Evolutionary conservation across 768 basidiomycete species (phyloP).

Genomic region (Exidia glandulosa): DNA sequence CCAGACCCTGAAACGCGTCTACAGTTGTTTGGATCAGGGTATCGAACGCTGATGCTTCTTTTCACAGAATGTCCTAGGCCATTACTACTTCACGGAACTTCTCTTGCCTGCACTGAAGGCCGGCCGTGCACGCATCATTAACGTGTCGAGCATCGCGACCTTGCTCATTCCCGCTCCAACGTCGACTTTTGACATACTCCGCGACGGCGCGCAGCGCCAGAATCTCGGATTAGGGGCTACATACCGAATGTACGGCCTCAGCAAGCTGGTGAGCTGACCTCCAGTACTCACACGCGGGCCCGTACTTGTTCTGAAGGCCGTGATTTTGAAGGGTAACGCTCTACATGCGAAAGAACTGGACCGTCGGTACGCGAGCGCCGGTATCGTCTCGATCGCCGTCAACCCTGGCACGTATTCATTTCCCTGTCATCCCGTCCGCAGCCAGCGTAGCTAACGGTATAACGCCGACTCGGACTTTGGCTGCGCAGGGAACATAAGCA

Average conservation of each 20-base stretch:
- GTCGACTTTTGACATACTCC: slow-evolving; percentile 33
- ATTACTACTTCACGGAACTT: slow-evolving; percentile 19
- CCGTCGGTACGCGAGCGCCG: slow-evolving; percentile 30
- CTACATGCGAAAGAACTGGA: slow-evolving; percentile 37
- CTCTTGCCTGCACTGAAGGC: slow-evolving; percentile 28
- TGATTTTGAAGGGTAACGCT: slow-evolving; percentile 25
- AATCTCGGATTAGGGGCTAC: slow-evolving; percentile 7
- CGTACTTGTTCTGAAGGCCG: background rate
- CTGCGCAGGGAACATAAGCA: slow-evolving; percentile 17
- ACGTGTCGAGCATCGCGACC: slow-evolving; percentile 33
- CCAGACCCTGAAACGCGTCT: no score
- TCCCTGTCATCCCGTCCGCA: background rate
- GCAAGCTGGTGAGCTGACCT: slow-evolving; percentile 37
- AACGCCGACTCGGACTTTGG: no score
- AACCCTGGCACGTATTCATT: background rate
- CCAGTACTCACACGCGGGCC: background rate
- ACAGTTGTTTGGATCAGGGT: background rate
- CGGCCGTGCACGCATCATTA: slow-evolving; percentile 28
- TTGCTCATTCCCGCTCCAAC: slow-evolving; percentile 20
- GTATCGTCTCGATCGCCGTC: slow-evolving; percentile 32
- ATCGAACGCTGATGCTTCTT: no score
- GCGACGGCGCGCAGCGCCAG: slow-evolving; percentile 22
- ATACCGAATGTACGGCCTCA: slow-evolving; percentile 10
- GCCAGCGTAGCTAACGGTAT: no score
- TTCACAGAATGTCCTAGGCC: slow-evolving; percentile 26